Percentiles rank a stretch among this genome's conserved stretches.
These are phyloP conservation scores for Calocybe gangraenosa DNA, from an alignment of 768 basidiomycete genomes.

Conservation along the genomic window DNA sequence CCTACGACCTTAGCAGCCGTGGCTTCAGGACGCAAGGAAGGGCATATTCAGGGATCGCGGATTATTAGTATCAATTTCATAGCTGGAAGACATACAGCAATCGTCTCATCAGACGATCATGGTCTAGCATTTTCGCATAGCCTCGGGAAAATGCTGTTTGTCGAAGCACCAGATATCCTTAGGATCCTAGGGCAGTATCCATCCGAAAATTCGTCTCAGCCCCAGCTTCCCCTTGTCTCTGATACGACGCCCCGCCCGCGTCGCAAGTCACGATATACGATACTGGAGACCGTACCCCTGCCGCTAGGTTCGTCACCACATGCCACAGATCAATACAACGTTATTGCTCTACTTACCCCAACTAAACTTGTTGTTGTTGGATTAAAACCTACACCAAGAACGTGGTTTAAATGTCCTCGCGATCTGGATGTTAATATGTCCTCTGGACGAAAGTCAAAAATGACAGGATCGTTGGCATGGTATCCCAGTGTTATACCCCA, in stretches of 20 bases:
- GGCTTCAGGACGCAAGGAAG: slow-evolving; percentile 75
- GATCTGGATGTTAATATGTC: slow-evolving; percentile 39
- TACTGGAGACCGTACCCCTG: slow-evolving; percentile 77
- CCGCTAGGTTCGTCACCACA: slow-evolving; percentile 75
- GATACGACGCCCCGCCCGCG: slow-evolving; percentile 33
- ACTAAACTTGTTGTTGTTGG: slow-evolving; percentile 92
- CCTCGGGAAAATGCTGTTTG: slow-evolving; percentile 89
- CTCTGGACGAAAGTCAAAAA: slow-evolving; percentile 39
- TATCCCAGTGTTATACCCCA: slow-evolving; percentile 56
- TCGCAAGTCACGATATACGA: slow-evolving; percentile 53
- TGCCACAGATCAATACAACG: slow-evolving; percentile 71
- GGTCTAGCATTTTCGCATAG: slow-evolving; percentile 96
- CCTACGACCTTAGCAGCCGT: slow-evolving; percentile 70
- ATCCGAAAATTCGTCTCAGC: slow-evolving; percentile 30
- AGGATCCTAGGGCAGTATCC: slow-evolving; percentile 87
- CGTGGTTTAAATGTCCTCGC: slow-evolving; percentile 80
- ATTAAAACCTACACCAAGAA: slow-evolving; percentile 85
- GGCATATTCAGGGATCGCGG: slow-evolving; percentile 75
- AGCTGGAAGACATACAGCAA: slow-evolving; percentile 87
- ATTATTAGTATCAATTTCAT: slow-evolving; percentile 86
- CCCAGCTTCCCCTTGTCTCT: slow-evolving; percentile 28
- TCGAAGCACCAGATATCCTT: slow-evolving; percentile 91
- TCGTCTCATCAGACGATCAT: slow-evolving; percentile 85
- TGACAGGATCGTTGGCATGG: slow-evolving; percentile 75
- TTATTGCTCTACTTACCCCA: slow-evolving; percentile 85